phyloP scores from a whole-genome alignment of 352 stramenopile species.

The Pythium rishiriense region DNA sequence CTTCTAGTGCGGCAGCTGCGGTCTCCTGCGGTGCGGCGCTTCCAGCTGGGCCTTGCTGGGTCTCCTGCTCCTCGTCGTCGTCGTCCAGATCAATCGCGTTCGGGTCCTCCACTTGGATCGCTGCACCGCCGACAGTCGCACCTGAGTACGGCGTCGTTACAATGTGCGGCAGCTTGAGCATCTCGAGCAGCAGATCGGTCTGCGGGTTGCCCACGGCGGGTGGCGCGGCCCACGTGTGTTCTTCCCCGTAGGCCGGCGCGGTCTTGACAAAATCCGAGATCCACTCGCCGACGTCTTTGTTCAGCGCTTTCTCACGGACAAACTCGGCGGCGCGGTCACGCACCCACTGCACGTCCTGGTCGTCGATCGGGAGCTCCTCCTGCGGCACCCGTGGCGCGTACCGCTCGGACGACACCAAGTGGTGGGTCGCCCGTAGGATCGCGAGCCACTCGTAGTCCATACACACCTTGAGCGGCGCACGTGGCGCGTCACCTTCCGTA shows the following conservation, averaged over 20 bases:
- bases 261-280: constrained; percentile 82
- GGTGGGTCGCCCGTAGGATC: constrained; percentile 91
- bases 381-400: constrained; percentile 68
- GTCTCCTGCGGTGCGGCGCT: background rate
- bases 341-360: constrained; percentile 81
- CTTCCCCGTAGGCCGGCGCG: constrained; percentile 57
- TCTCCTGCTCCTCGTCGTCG: constrained; percentile 16
- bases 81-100: constrained; percentile 40
- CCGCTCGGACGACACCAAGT: constrained; percentile 71
- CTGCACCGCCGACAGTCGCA: background rate
- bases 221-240: constrained; percentile 24
- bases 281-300: constrained; percentile 61
- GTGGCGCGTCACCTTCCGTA: background rate
- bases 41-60: background rate
- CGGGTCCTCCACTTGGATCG: constrained; percentile 28
- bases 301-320: constrained; percentile 48
- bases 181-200: constrained; percentile 92
- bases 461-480: constrained; percentile 62
- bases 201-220: constrained; percentile 91
- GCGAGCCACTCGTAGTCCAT: constrained; percentile 96
- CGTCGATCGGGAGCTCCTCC: constrained; percentile 74
- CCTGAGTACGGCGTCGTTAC: constrained; percentile 91
- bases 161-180: constrained; percentile 93
- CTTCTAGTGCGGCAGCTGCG: background rate
- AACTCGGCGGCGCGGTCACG: constrained; percentile 49